These are phyloP conservation scores for Fagus crenata DNA, from an alignment of 306 rosid species.

Conservation along the genomic window DNA sequence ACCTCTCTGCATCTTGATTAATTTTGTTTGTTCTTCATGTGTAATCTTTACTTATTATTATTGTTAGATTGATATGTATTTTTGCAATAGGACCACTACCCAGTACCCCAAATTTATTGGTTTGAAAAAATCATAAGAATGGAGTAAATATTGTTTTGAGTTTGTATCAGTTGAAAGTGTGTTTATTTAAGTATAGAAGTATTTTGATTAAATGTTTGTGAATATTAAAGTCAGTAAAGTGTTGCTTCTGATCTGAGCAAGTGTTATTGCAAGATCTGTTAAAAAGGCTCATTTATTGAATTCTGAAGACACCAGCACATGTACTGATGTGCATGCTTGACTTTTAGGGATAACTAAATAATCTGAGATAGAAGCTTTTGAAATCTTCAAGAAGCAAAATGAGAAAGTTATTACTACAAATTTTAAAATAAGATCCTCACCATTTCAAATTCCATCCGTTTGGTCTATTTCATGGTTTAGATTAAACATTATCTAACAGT, in stretches of 20 bases:
- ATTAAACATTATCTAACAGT: no score
- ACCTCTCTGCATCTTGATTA: conserved; percentile 8
- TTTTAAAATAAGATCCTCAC: no score
- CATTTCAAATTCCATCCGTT: no score
- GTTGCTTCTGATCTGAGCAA: conserved; percentile 27
- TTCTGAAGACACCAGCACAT: conserved; percentile 18
- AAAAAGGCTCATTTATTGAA: not conserved
- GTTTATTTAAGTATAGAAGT: conserved; percentile 10
- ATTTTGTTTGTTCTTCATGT: conserved; percentile 3
- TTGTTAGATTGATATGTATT: not conserved
- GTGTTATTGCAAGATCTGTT: not conserved
- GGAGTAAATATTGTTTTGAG: conserved; percentile 9
- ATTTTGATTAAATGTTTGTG: conserved; percentile 1
- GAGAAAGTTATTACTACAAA: no score
- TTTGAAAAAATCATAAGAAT: conserved; percentile 6
- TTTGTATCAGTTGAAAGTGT: conserved; percentile 18
- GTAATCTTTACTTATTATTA: not conserved
- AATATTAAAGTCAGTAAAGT: not conserved
- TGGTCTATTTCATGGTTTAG: no score
- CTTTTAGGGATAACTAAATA: not conserved
- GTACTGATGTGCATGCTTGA: conserved; percentile 10
- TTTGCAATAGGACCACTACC: not conserved
- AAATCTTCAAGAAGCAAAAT: no score
- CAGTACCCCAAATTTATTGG: conserved; percentile 1
- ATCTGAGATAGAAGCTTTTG: no score